A percentile compares a stretch with the other conserved stretches of the same genome.
phyloP scores from a whole-genome alignment of 306 rosid species.

The Pyrus bretschneideri region DNA sequence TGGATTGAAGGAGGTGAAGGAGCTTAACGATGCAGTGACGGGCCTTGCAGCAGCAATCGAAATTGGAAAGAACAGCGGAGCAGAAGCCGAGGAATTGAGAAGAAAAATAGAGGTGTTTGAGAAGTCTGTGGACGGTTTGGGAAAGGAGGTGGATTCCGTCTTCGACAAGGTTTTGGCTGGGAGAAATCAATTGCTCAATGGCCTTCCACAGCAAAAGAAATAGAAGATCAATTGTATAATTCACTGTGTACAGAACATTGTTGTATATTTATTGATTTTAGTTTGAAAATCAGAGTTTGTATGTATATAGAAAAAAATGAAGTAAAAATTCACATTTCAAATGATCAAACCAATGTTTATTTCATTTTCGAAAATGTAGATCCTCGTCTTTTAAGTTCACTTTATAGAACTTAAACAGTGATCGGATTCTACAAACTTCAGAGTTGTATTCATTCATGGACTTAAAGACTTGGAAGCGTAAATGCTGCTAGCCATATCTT shows the following conservation, averaged over 20 bases:
- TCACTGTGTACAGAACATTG: background rate
- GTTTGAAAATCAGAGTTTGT: background rate
- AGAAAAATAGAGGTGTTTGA: slow-evolving; percentile 35
- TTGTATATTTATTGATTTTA: background rate
- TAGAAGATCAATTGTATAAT: background rate
- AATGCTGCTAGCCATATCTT: fast-evolving
- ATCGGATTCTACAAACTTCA: too few relatives aligned
- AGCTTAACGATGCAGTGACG: slow-evolving; percentile 37
- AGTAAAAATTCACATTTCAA: background rate
- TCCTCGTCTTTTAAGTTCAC: too few relatives aligned
- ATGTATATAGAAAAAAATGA: background rate
- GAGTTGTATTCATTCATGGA: too few relatives aligned
- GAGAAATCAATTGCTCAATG: slow-evolving; percentile 52
- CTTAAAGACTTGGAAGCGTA: too few relatives aligned
- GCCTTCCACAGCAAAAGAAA: slow-evolving; percentile 21
- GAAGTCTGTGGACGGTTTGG: slow-evolving; percentile 38
- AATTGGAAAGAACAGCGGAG: slow-evolving; percentile 16
- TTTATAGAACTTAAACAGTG: too few relatives aligned
- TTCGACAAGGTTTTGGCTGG: slow-evolving; percentile 46
- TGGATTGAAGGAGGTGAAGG: slow-evolving; percentile 40
- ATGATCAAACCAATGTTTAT: background rate
- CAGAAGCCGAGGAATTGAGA: slow-evolving; percentile 29
- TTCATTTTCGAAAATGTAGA: background rate
- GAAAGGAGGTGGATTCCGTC: slow-evolving; percentile 49
- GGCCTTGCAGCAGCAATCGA: slow-evolving; percentile 31